Conservation (phyloP, 208 protist species). For the Phytomonas serpens region DNA sequence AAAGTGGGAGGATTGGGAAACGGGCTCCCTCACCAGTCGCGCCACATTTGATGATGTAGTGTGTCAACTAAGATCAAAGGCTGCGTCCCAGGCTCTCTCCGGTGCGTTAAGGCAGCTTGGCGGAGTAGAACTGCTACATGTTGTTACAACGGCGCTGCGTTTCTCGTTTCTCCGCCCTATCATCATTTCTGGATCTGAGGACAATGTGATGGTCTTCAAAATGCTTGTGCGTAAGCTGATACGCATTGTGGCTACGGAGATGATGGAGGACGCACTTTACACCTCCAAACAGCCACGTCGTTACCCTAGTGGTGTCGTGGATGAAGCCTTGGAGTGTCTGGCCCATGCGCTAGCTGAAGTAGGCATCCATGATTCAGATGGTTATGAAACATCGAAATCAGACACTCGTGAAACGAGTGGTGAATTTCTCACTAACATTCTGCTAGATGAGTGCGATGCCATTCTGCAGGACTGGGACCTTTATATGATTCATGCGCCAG, state of each 20-base stretch:
- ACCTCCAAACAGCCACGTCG: constrained; percentile 24
- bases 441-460: constrained; percentile 56
- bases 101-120: constrained; percentile 29
- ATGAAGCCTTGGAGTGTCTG: constrained; percentile 58
- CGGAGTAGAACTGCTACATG: constrained; percentile 58
- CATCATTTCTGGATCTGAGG: constrained; percentile 20
- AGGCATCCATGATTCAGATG: neutral
- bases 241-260: constrained; percentile 42
- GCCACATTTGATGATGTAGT: constrained; percentile 1
- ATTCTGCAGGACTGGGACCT: constrained; percentile 73
- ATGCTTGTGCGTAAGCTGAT: constrained; percentile 48
- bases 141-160: constrained; percentile 41
- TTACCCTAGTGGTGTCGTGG: constrained; percentile 44
- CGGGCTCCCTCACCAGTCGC: neutral
- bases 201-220: constrained; percentile 14
- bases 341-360: constrained; percentile 31
- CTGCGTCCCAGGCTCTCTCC: constrained; percentile 22
- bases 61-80: neutral
- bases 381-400: neutral
- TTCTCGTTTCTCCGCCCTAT: constrained; percentile 22
- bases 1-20: neutral
- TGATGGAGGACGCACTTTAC: constrained; percentile 57
- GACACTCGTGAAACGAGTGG: constrained; percentile 23
- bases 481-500: constrained; percentile 69
- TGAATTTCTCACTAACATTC: constrained; percentile 38